Percentiles rank a stretch among this genome's conserved stretches.
Evolutionary conservation across 2,329 filamentous ascomycete species (phyloP).

Genomic region (Metarhizium guizhouense): DNA sequence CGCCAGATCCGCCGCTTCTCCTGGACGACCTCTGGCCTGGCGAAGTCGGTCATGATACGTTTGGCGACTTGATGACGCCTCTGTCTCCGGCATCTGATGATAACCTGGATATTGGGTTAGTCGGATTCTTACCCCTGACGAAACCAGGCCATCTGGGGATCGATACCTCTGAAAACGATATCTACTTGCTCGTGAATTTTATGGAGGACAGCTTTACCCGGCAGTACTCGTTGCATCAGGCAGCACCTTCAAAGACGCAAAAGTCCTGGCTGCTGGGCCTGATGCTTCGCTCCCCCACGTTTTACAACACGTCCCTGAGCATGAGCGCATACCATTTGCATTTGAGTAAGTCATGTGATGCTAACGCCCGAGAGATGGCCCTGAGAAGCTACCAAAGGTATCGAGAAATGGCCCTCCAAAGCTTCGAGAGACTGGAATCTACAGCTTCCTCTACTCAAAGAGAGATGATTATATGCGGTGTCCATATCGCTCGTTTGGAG

Average conservation of each 20-base stretch:
- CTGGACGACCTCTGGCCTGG: neutral
- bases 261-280: neutral
- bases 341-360: neutral
- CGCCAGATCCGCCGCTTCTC: neutral
- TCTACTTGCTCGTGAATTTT: neutral
- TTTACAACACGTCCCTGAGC: slow-evolving; percentile 1
- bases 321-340: neutral
- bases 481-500: neutral
- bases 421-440: neutral
- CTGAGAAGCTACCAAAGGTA: neutral
- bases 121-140: neutral
- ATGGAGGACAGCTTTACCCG: neutral
- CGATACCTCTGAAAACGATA: neutral
- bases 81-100: neutral
- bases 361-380: neutral
- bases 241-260: neutral
- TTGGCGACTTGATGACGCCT: neutral
- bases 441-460: neutral
- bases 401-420: neutral
- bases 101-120: neutral
- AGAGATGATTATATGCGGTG: neutral
- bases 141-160: neutral
- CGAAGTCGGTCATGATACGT: neutral
- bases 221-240: neutral
- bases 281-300: slow-evolving; percentile 1